phyloP scores from a whole-genome alignment of 2,329 filamentous ascomycete species.

The Fusarium pseudonygamai region DNA sequence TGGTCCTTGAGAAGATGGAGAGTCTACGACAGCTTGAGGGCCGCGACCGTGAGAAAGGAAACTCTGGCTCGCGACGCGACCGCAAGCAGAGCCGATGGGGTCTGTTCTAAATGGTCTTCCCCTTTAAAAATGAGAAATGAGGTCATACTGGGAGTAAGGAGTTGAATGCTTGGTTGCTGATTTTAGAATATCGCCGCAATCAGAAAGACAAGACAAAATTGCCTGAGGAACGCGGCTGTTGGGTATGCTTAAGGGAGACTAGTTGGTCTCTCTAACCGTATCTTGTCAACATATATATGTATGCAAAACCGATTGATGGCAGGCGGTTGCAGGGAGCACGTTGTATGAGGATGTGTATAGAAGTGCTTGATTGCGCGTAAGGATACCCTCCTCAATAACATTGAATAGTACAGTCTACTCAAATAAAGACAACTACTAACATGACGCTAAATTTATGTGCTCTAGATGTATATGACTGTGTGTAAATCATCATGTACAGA shows the following conservation, averaged over 20 bases:
- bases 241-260: background rate
- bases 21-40: conserved; percentile 85
- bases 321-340: background rate
- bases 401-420: conserved; percentile 6
- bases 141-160: conserved; percentile 42
- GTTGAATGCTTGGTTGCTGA: conserved; percentile 39
- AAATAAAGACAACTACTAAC: background rate
- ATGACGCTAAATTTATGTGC: background rate
- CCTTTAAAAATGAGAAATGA: conserved; percentile 40
- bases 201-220: conserved; percentile 11
- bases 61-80: conserved; percentile 36
- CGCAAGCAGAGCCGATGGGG: conserved; percentile 59
- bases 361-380: conserved; percentile 32
- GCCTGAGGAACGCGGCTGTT: background rate
- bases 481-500: background rate
- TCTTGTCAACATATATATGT: conserved; percentile 3
- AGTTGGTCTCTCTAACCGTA: background rate
- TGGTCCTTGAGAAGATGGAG: conserved; percentile 96
- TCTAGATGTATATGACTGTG: background rate
- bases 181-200: conserved; percentile 36
- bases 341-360: conserved; percentile 31
- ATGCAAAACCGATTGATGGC: background rate
- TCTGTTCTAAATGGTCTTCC: conserved; percentile 52
- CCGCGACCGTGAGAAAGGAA: conserved; percentile 66
- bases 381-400: conserved; percentile 47